Base-by-base conservation (phyloP, 2,329 filamentous ascomycete genomes). In the Lasiodiplodia sp. region DNA sequence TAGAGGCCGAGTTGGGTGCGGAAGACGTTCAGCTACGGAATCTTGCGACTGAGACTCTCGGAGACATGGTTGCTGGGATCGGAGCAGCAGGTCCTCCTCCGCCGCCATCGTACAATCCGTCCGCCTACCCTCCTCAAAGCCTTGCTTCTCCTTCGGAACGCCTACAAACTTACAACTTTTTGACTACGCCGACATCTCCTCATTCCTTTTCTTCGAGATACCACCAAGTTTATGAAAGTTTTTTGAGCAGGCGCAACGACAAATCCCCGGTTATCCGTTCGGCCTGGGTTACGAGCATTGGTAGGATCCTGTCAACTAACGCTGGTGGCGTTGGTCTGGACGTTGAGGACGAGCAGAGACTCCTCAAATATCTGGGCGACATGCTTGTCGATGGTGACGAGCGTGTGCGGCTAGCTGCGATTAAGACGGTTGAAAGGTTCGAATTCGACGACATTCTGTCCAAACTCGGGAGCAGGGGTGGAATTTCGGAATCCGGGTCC, bases 1-100 rank as follows among this genome's bases (percentile, higher is more conserved):
- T 99, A 49, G 95, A 98, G 76, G 92, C 93, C 40, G 96, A 99
- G 81, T 84, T 99, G 65, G 92, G 91, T 3, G 94, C 94, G 0
- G 96, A 99, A 76, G 96, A 96, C 70, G 86, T 94, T 3, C 90
- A 96, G 73, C 83, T 99, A 67, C 92, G 96, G 66, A 87, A 93
- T 69, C 86, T 99, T 68, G 95, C 95, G 2, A 97, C 95, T 0
- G 93, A 98, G 79, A 97, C 96, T 0, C 88, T 99, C 49, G 96
- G 96, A 66, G 95, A 98, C 76, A 94, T 99, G 85, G 91, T 96
- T 31, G 91, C 95, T 51, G 95, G 95, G 6, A 96, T 98, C 77
- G 95, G 95, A 62, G 92, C 95, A 70, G 93, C 94, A 70, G 95
- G 95, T 0, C 92, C 93, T 67, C 93, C 94, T 18, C 88, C 91